Percentiles rank a stretch among this genome's conserved stretches.
These are phyloP conservation scores for Cercospora sojina DNA, from an alignment of 2,329 filamentous ascomycete genomes.

Conservation along the genomic window DNA sequence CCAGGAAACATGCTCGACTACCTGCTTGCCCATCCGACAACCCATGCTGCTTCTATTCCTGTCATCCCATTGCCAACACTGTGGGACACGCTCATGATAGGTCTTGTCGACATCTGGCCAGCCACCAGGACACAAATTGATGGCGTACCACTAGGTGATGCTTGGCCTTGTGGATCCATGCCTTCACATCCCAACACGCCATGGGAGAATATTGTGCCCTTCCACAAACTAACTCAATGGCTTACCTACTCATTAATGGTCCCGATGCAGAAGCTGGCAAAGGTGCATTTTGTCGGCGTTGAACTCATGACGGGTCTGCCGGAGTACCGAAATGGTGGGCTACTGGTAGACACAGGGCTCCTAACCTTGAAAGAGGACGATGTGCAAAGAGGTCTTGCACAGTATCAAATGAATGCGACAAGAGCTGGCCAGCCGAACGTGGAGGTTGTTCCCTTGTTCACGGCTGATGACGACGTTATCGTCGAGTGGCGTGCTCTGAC, in stretches of 20 bases:
- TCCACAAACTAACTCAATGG: slow-evolving; percentile 95
- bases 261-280: slow-evolving; percentile 78
- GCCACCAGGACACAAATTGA: slow-evolving; percentile 81
- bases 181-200: slow-evolving; percentile 68
- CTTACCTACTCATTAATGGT: slow-evolving; percentile 92
- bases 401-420: slow-evolving; percentile 68
- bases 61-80: slow-evolving; percentile 84
- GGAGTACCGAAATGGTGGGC: slow-evolving; percentile 87
- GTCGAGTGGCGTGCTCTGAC: slow-evolving; percentile 77
- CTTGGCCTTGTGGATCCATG: slow-evolving; percentile 87
- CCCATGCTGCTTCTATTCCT: slow-evolving; percentile 81
- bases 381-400: slow-evolving; percentile 66
- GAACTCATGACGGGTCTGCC: slow-evolving; percentile 86
- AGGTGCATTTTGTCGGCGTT: slow-evolving; percentile 75
- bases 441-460: slow-evolving; percentile 73
- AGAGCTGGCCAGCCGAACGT: slow-evolving; percentile 69
- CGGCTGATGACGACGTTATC: slow-evolving; percentile 71
- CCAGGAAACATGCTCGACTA: slow-evolving; percentile 97
- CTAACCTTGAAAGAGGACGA: slow-evolving; percentile 72
- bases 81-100: slow-evolving; percentile 88
- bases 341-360: slow-evolving; percentile 82
- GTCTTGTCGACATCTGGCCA: slow-evolving; percentile 85
- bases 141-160: slow-evolving; percentile 83
- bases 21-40: slow-evolving; percentile 86
- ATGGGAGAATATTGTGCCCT: slow-evolving; percentile 82